Evolutionary conservation across 768 basidiomycete species (phyloP).

Genomic region (Lactarius psammicola): DNA sequence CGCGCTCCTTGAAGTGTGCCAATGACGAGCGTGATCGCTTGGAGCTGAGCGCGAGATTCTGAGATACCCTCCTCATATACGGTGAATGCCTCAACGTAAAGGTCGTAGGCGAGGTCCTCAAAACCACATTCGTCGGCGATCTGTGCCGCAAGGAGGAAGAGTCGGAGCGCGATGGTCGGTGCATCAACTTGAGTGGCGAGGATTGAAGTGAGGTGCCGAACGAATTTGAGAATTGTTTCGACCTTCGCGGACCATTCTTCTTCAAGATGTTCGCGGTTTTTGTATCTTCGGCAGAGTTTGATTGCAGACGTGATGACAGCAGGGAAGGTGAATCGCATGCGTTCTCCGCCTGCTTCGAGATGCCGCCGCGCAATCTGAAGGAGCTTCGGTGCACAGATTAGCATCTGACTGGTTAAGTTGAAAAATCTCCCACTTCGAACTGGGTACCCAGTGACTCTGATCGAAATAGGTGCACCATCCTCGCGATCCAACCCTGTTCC

Average conservation of each 20-base stretch:
- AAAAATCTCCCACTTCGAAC: conserved; percentile 63
- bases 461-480: conserved; percentile 96
- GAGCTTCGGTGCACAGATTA: conserved; percentile 48
- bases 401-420: not conserved
- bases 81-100: conserved; percentile 96
- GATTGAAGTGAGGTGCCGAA: conserved; percentile 89
- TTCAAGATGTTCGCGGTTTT: conserved; percentile 75
- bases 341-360: conserved; percentile 88
- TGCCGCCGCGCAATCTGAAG: conserved; percentile 88
- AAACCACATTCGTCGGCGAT: conserved; percentile 93
- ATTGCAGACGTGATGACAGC: conserved; percentile 92
- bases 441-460: conserved; percentile 85
- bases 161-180: conserved; percentile 84
- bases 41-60: conserved; percentile 91
- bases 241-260: conserved; percentile 84
- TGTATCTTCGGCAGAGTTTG: conserved; percentile 90
- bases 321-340: conserved; percentile 96
- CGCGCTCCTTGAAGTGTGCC: conserved; percentile 83
- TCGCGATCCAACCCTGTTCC: conserved; percentile 97
- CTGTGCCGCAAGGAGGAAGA: conserved; percentile 95
- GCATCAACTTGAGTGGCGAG: conserved; percentile 93
- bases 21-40: conserved; percentile 96
- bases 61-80: conserved; percentile 98
- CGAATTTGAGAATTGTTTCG: conserved; percentile 88
- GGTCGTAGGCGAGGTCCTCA: conserved; percentile 95